A percentile compares a stretch with the other conserved stretches of the same genome.
Evolutionary conservation across 2,329 filamentous ascomycete species (phyloP).

Genomic region (Trichoderma gracile): DNA sequence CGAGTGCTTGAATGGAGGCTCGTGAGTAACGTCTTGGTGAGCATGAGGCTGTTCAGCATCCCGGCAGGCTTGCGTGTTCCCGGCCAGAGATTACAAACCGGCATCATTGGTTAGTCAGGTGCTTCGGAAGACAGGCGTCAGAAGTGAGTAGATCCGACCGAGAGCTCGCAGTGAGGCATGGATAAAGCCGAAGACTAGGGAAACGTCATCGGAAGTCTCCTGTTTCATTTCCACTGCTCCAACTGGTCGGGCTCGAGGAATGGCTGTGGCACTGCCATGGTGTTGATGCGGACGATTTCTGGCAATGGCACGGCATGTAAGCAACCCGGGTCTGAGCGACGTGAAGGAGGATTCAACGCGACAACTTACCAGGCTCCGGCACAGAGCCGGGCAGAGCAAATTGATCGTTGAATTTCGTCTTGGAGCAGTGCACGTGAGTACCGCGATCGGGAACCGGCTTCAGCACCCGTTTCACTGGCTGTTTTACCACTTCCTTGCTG

Average conservation of each 20-base stretch:
- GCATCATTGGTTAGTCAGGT: background rate
- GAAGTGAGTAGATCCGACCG: background rate
- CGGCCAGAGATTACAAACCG: background rate
- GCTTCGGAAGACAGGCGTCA: background rate
- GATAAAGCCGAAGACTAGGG: background rate
- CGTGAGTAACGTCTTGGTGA: background rate
- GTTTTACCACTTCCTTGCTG: conserved; percentile 17
- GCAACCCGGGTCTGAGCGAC: background rate
- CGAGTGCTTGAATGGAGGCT: background rate
- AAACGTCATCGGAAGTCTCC: background rate
- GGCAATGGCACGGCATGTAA: background rate
- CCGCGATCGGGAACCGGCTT: conserved; percentile 32
- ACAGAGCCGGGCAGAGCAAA: conserved; percentile 35
- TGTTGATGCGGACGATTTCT: conserved; percentile 37
- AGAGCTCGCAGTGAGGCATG: background rate
- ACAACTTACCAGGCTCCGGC: conserved; percentile 33
- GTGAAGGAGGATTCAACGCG: background rate
- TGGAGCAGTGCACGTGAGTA: conserved; percentile 33
- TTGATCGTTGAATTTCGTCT: conserved; percentile 34
- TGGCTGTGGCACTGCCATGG: conserved; percentile 37
- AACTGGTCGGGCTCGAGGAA: conserved; percentile 39
- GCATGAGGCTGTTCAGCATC: background rate
- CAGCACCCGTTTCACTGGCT: conserved; percentile 31
- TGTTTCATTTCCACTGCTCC: conserved; percentile 27
- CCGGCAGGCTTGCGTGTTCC: background rate